These are phyloP conservation scores for Phyllosticta paracitricarpa DNA, from an alignment of 2,329 filamentous ascomycete species.

Conservation along the genomic window DNA sequence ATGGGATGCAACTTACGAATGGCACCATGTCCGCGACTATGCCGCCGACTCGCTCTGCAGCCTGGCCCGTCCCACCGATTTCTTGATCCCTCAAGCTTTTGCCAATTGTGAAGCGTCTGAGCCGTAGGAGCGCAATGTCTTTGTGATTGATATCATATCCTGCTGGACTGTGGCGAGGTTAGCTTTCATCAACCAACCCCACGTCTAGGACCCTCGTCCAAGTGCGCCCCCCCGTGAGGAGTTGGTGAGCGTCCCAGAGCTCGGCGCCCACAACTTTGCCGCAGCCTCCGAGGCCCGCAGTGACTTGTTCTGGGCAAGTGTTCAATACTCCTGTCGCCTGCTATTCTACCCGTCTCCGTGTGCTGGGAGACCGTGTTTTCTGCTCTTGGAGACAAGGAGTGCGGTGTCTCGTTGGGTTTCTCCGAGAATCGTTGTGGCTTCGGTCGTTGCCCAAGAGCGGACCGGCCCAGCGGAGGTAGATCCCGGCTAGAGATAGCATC, in stretches of 20 bases:
- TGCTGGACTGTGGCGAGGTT: constrained; percentile 33
- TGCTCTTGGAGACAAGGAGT: not conserved
- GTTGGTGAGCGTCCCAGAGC: not conserved
- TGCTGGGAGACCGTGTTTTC: not conserved
- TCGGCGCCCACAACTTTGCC: not conserved
- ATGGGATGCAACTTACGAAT: constrained; percentile 55
- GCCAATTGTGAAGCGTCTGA: constrained; percentile 68
- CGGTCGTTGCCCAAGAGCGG: not conserved
- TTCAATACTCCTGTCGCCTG: not conserved
- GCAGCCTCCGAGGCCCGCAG: not conserved
- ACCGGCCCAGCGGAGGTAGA: not conserved
- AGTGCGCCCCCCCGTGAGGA: not conserved
- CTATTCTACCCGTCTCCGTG: not conserved
- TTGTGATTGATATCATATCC: constrained; percentile 65
- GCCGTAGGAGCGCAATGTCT: constrained; percentile 70
- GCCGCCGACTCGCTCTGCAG: constrained; percentile 52
- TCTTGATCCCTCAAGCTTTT: constrained; percentile 55
- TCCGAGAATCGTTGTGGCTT: not conserved
- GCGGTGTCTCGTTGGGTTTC: not conserved
- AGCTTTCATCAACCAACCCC: not conserved
- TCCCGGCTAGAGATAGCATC: not conserved
- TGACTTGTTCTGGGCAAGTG: not conserved
- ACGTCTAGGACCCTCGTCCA: not conserved
- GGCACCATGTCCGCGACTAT: constrained; percentile 60
- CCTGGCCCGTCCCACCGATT: constrained; percentile 49